Percentiles rank a stretch among this genome's conserved stretches.
These are phyloP conservation scores for Beauveria sp. DNA, from an alignment of 2,329 filamentous ascomycete species.

Conservation along the genomic window DNA sequence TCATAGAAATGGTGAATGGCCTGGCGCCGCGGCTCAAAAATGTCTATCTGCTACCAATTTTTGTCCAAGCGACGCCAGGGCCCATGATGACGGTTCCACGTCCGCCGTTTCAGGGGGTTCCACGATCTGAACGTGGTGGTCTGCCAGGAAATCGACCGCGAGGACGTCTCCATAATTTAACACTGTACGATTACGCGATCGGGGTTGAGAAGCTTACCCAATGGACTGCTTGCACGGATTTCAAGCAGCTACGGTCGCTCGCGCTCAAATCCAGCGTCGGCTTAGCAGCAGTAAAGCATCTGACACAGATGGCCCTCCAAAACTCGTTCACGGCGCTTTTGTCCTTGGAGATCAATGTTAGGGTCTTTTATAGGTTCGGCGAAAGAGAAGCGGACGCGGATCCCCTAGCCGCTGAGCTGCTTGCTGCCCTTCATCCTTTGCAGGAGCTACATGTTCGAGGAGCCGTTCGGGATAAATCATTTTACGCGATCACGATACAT, in stretches of 20 bases:
- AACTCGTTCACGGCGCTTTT: background rate
- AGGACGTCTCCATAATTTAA: slow-evolving; percentile 1
- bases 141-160: background rate
- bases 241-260: background rate
- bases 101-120: background rate
- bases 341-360: background rate
- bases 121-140: background rate
- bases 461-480: background rate
- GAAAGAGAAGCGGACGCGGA: slow-evolving; percentile 2
- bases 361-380: background rate
- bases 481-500: background rate
- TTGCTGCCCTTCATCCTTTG: background rate
- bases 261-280: background rate
- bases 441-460: background rate
- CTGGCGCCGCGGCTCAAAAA: background rate
- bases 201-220: slow-evolving; percentile 1
- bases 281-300: background rate
- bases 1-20: background rate
- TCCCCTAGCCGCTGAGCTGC: background rate
- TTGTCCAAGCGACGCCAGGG: background rate
- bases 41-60: background rate
- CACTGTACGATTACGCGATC: background rate
- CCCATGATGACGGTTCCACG: background rate
- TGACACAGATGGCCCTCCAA: background rate
- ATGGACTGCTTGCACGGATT: slow-evolving; percentile 4